Conservation (phyloP, 331 rosid genomes). For the Pyracantha coccinea region DNA sequence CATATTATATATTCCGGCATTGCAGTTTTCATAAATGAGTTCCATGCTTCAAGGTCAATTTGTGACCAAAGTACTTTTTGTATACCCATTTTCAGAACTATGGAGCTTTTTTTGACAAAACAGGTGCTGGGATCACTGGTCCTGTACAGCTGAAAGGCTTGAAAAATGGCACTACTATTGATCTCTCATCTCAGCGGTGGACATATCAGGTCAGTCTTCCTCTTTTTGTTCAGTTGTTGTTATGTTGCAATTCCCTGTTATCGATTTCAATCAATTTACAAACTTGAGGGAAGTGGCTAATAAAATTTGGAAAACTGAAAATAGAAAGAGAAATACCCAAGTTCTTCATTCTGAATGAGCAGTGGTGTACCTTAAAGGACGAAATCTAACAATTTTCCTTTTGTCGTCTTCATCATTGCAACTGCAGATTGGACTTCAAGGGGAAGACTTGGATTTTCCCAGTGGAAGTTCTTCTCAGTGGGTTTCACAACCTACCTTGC, state of each 20-base stretch:
- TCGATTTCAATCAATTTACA: too few relatives aligned
- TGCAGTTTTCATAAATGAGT: not conserved
- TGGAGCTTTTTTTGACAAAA: constrained; percentile 70
- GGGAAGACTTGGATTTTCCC: constrained; percentile 52
- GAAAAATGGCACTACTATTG: constrained; percentile 43
- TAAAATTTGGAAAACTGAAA: not conserved
- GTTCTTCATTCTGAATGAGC: not conserved
- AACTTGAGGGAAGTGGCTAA: too few relatives aligned
- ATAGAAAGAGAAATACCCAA: not conserved
- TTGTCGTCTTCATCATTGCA: not conserved
- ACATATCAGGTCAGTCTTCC: constrained; percentile 68
- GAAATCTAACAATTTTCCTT: not conserved
- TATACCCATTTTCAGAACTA: constrained; percentile 43
- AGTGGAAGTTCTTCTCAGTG: constrained; percentile 64
- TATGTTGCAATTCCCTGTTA: not conserved
- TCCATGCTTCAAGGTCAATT: not conserved
- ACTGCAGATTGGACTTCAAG: constrained; percentile 77
- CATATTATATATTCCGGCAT: not conserved
- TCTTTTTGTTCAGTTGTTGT: not conserved
- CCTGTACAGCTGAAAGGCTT: constrained; percentile 60
- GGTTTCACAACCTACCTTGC: constrained; percentile 57
- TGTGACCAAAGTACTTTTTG: not conserved
- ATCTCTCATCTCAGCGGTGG: constrained; percentile 77
- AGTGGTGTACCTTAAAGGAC: not conserved
- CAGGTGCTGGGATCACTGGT: constrained; percentile 89